Base-by-base conservation (phyloP, 1,284 basidiomycete genomes). In the Kalmanozyma brasiliensis region DNA sequence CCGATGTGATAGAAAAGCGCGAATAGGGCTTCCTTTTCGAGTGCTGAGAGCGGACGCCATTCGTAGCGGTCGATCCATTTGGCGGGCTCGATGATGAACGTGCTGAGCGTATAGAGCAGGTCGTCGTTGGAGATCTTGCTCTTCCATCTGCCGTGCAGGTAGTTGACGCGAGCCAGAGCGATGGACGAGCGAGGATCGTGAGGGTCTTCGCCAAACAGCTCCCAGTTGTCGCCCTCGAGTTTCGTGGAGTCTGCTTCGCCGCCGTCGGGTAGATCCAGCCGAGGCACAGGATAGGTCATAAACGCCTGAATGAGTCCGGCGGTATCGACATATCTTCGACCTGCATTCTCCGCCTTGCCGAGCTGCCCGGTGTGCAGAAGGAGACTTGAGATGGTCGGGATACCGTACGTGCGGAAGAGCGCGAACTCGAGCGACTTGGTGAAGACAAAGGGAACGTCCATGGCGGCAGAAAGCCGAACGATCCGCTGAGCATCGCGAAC, bases 281-380 rank as follows among this genome's bases (percentile, higher is more conserved):
- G 0, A 87, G 86, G 14, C 88, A 94, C 80, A 89, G 96, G 87
- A 91, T 91, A 73, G 8, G 73, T 72, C 26, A 73, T 70, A 36
- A 86, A 65, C 4, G 52, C 49, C 68, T 85, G 77, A 53, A 52
- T 47, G 24, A 49, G 44, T 51, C 37, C 40, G 48, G 62, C 48
- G 49, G 58, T 60, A 69, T 79, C 47, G 19, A 70, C 62, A 29
- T 65, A 71, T 40, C 67, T 14, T 0, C 67, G 33, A 14, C 44
- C 48, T 0, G 67, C 67, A 40, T 71, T 71, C 16, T 71, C 62
- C 3, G 57, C 49, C 29, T 58, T 65, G 3, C 56, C 52, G 1
- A 73, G 19, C 30, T 73, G 61, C 8, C 70, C 70, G 1, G 70
- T 73, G 26, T 61, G 53, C 29, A 68, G 35, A 1, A 73, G 49